phyloP scores from a whole-genome alignment of 495 filamentous ascomycete genomes.

The Hypoxylon cercidicola region DNA sequence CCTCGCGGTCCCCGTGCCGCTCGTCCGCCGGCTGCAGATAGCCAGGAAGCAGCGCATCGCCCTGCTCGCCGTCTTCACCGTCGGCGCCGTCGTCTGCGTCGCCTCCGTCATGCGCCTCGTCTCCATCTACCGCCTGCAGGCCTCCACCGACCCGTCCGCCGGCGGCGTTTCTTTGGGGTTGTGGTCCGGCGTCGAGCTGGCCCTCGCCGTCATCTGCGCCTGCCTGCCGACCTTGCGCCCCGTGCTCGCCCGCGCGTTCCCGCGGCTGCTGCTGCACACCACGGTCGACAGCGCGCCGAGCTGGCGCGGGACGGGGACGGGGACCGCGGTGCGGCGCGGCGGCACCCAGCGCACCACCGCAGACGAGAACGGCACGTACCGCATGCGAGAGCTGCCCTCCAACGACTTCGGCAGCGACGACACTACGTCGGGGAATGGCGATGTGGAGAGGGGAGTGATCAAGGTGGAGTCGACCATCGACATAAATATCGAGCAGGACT shows the following conservation, averaged over 20 bases:
- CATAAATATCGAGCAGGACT: conserved; percentile 2
- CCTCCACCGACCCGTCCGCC: conserved; percentile 16
- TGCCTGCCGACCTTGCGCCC: conserved; percentile 49
- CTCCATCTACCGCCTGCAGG: conserved; percentile 19
- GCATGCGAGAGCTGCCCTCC: conserved; percentile 18
- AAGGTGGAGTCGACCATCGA: background rate
- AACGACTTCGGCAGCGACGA: conserved; percentile 1
- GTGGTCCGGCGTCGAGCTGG: conserved; percentile 48
- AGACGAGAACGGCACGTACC: conserved; percentile 12
- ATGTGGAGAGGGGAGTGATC: conserved; percentile 13
- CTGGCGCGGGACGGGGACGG: background rate
- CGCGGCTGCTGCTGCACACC: conserved; percentile 15
- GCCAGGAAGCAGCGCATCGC: conserved; percentile 32
- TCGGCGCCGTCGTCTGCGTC: conserved; percentile 44
- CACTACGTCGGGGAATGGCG: background rate
- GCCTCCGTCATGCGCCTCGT: conserved; percentile 47
- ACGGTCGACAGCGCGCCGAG: conserved; percentile 4
- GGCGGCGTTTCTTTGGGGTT: conserved; percentile 19
- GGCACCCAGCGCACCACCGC: background rate
- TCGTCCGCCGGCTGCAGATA: conserved; percentile 33
- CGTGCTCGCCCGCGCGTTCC: conserved; percentile 37
- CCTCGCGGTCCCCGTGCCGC: conserved; percentile 36
- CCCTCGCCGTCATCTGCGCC: conserved; percentile 48
- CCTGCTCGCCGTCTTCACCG: conserved; percentile 41
- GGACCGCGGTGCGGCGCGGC: background rate